Evolutionary conservation across 139 green algal genomes (phyloP).

Genomic region (Zygnema circumcarinatum): DNA sequence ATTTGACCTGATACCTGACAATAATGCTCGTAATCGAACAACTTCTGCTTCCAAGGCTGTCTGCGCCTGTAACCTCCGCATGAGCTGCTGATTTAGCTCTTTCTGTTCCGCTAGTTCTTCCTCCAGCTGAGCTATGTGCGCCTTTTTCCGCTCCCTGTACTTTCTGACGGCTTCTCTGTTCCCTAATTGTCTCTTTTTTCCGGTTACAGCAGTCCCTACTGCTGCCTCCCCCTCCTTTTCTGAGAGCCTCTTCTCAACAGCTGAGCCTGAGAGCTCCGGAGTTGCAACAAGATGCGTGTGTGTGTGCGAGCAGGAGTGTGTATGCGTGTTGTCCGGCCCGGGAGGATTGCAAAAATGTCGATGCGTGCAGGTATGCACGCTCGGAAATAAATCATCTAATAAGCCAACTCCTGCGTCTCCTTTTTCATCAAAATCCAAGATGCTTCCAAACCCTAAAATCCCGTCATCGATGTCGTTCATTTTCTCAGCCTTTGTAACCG

Average conservation of each 20-base stretch:
- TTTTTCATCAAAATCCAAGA: neutral
- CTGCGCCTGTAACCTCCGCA: constrained; percentile 6
- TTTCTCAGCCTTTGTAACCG: no score
- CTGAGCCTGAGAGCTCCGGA: neutral
- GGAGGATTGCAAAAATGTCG: constrained; percentile 25
- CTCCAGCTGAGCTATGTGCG: neutral
- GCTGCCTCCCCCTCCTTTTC: neutral
- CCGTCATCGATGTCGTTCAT: neutral
- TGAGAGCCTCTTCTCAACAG: neutral
- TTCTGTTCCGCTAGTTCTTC: neutral
- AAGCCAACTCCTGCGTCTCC: neutral
- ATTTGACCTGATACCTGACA: neutral
- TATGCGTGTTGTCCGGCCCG: constrained; percentile 12
- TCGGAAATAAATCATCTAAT: neutral
- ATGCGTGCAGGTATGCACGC: constrained; percentile 10
- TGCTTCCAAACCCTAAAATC: neutral
- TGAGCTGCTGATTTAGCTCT: constrained; percentile 6
- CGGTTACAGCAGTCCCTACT: neutral
- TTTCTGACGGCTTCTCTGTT: constrained; percentile 17
- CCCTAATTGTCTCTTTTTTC: constrained; percentile 3
- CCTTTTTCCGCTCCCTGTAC: constrained; percentile 10
- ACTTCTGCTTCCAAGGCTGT: constrained; percentile 22
- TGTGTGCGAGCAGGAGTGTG: constrained; percentile 5
- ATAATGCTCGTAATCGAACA: constrained; percentile 1
- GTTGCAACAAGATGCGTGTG: constrained; percentile 5